Percentiles rank a stretch among this genome's conserved stretches.
phyloP scores from a whole-genome alignment of 352 stramenopile species.

The Sclerospora graminicola region DNA sequence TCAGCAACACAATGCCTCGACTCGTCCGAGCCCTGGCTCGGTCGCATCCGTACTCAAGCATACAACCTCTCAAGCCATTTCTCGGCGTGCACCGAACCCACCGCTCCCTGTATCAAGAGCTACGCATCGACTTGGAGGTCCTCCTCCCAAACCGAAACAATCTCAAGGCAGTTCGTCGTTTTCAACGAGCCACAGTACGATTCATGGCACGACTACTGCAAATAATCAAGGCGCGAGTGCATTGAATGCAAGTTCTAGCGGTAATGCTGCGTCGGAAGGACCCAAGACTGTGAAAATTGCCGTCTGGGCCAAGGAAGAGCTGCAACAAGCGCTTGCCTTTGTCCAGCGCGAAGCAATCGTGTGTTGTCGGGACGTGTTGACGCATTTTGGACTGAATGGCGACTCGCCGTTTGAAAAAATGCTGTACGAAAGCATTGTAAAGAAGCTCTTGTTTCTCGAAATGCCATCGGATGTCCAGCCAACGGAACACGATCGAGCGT shows the following conservation, averaged over 20 bases:
- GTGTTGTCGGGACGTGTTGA: slow-evolving; percentile 63
- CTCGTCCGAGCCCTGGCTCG: slow-evolving; percentile 23
- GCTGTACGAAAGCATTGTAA: slow-evolving; percentile 71
- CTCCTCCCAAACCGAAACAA: slow-evolving; percentile 28
- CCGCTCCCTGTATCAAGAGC: slow-evolving; percentile 17
- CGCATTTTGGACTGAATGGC: slow-evolving; percentile 50
- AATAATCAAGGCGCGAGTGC: slow-evolving; percentile 3
- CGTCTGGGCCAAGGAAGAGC: slow-evolving; percentile 68
- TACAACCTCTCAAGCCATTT: slow-evolving; percentile 38
- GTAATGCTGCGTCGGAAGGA: slow-evolving; percentile 11
- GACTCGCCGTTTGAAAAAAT: slow-evolving; percentile 67
- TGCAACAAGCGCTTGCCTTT: slow-evolving; percentile 64
- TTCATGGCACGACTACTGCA: slow-evolving; percentile 6
- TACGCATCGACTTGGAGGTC: slow-evolving; percentile 17
- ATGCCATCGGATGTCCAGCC: slow-evolving; percentile 72
- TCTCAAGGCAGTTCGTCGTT: slow-evolving; percentile 14
- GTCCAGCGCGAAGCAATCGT: slow-evolving; percentile 64
- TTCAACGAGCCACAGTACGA: slow-evolving; percentile 1
- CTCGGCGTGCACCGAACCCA: slow-evolving; percentile 30
- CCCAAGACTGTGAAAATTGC: slow-evolving; percentile 55
- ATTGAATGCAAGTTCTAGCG: slow-evolving; percentile 4
- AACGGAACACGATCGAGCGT: slow-evolving; percentile 79
- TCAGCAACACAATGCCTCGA: slow-evolving; percentile 46
- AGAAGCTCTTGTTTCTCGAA: slow-evolving; percentile 77
- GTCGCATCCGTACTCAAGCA: slow-evolving; percentile 33